Evolutionary conservation across 2,329 filamentous ascomycete species (phyloP), one percentile per base, ranked within the genome.

Genomic region (Rhynchosporium agropyri): DNA sequence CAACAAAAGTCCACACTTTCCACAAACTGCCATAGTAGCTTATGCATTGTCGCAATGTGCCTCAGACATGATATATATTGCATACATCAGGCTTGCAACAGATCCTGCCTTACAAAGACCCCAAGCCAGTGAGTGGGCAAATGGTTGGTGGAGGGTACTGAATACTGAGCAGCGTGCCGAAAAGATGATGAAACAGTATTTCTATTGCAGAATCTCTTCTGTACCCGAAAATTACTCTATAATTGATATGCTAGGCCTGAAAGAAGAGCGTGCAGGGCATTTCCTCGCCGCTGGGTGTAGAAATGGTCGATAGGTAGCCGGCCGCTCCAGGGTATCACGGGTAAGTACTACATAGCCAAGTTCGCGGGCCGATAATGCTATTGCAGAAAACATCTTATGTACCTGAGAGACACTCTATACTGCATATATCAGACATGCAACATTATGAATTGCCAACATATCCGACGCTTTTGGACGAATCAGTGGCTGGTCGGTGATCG

Each of bases 371-470:
- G 26, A 6, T 28, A 9, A 2, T 46, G 43, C n/a, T 28, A 46
- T 46, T 46, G n/a, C 43, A 46, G 7, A 26, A 1, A 4, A 8
- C 1, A 20, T 46, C 43, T 46, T 46, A 46, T 10, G 20, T 46
- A 7, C 43, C 43, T 28, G 43, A 26, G 9, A 46, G 9, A 1
- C 26, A 46, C 3, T 28, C 9, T 46, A 46, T 40, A 40, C 57
- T 43, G 57, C 57, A 51, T 42, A 51, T 45, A 29, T 51, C 26
- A 49, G 57, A 51, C 26, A 6, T 59, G 57, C 57, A 59, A 59
- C 57, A 59, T 31, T 20, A 42, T 10, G 8, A n/a, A 5, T 2
- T 4, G 5, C 15, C 4, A 28, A 15, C 2, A 9, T 5, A 43
- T 1, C 4, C 13, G 13, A 12, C 28, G 20, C 46, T 12, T 12